These are phyloP conservation scores for Vitis hybrid DNA, from an alignment of 177 flowering plant species.

Conservation along the genomic window DNA sequence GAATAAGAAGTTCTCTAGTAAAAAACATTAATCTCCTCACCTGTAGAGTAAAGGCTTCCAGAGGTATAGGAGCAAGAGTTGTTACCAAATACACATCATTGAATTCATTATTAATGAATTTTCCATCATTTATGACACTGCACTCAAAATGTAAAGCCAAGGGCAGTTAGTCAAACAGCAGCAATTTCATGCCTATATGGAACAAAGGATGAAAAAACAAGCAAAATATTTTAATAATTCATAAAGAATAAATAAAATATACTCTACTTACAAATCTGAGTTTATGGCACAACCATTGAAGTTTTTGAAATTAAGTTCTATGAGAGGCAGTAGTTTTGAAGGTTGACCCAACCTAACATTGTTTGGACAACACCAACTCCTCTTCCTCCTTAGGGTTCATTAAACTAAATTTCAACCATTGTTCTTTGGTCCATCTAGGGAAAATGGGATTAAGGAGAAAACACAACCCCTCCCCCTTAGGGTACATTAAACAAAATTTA, in stretches of 20 bases:
- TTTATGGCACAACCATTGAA: not conserved
- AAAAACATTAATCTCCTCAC: constrained; percentile 32
- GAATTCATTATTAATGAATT: constrained; percentile 78
- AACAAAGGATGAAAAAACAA: not conserved
- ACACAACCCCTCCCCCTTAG: too few species aligned
- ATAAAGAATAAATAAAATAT: not conserved
- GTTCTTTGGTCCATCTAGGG: too few species aligned
- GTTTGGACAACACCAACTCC: too few species aligned
- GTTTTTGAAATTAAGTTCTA: not conserved
- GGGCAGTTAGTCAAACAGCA: not conserved
- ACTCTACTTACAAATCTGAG: not conserved
- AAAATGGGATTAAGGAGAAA: too few species aligned
- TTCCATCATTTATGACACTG: constrained; percentile 85
- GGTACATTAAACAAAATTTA: too few species aligned
- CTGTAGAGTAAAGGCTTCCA: constrained; percentile 94
- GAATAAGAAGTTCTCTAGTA: not conserved
- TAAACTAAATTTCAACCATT: too few species aligned
- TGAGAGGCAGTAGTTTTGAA: not conserved
- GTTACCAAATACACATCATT: constrained; percentile 89
- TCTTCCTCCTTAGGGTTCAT: too few species aligned
- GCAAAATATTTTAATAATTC: too few species aligned
- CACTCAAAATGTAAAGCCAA: constrained; percentile 21
- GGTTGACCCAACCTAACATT: too few species aligned
- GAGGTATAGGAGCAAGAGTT: constrained; percentile 78
- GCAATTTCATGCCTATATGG: not conserved